Percentiles rank a stretch among this genome's conserved stretches.
phyloP scores from a whole-genome alignment of 225 moss, liverwort and hornwort genomes.

The Neckera pumila region DNA sequence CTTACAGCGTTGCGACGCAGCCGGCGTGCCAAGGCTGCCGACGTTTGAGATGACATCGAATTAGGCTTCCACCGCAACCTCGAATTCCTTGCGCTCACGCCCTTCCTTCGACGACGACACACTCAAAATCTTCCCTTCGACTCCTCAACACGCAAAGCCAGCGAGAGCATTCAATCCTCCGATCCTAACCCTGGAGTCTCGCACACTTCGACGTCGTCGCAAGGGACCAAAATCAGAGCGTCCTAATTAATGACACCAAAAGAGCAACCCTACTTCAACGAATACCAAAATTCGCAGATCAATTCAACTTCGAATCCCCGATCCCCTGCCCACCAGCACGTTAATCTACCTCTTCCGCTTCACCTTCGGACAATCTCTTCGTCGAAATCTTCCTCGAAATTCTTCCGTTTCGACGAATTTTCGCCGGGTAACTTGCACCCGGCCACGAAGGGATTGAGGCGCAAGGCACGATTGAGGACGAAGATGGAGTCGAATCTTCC shows the following conservation, averaged over 20 bases:
- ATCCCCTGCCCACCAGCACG: background rate
- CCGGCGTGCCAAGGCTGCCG: conserved; percentile 80
- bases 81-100: background rate
- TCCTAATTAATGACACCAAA: background rate
- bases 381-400: background rate
- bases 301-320: background rate
- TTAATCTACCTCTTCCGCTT: background rate
- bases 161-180: background rate
- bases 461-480: background rate
- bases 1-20: conserved; percentile 70
- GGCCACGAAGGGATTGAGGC: background rate
- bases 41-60: conserved; percentile 85
- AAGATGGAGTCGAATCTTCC: background rate
- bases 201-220: background rate
- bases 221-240: background rate
- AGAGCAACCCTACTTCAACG: background rate
- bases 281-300: background rate
- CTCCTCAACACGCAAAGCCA: background rate
- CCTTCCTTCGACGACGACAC: background rate
- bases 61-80: background rate
- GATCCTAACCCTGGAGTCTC: background rate
- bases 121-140: background rate
- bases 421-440: background rate
- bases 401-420: background rate
- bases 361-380: background rate